phyloP scores from a whole-genome alignment of 2,329 filamentous ascomycete species.

The Epichloe aotearoae region DNA sequence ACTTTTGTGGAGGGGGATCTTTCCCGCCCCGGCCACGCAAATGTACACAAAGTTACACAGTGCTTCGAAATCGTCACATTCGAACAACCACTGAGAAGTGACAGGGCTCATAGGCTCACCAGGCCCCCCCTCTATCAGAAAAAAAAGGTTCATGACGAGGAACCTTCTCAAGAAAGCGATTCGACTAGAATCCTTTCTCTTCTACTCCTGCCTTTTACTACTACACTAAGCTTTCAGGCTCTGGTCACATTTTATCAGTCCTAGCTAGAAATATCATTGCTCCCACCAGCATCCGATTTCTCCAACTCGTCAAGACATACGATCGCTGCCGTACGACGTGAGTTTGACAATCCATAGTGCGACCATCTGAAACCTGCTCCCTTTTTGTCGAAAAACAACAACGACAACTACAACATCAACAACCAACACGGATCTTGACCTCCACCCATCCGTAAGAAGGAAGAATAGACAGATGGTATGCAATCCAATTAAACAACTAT shows the following conservation, averaged over 20 bases:
- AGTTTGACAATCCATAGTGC: too few species aligned
- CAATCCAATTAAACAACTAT: background rate
- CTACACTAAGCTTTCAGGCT: too few species aligned
- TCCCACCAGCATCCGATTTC: too few species aligned
- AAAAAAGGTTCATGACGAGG: background rate
- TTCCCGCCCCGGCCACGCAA: background rate
- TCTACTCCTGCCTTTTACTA: background rate
- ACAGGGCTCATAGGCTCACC: background rate
- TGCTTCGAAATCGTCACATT: slow-evolving; percentile 1
- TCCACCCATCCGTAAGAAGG: too few species aligned
- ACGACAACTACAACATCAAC: too few species aligned
- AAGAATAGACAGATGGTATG: background rate
- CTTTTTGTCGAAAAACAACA: too few species aligned
- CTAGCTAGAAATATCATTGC: too few species aligned
- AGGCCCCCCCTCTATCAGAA: background rate
- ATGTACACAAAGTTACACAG: slow-evolving; percentile 1
- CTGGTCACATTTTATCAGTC: background rate
- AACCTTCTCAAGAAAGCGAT: background rate
- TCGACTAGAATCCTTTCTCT: background rate
- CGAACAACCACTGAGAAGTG: slow-evolving; percentile 1
- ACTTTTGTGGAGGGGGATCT: background rate
- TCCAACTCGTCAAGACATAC: too few species aligned
- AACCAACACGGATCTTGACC: too few species aligned
- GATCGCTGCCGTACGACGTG: too few species aligned
- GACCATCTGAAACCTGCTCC: too few species aligned